Evolutionary conservation across 192 early-diverging fungal species (phyloP).

Genomic region (Fimicolochytrium jonesii): DNA sequence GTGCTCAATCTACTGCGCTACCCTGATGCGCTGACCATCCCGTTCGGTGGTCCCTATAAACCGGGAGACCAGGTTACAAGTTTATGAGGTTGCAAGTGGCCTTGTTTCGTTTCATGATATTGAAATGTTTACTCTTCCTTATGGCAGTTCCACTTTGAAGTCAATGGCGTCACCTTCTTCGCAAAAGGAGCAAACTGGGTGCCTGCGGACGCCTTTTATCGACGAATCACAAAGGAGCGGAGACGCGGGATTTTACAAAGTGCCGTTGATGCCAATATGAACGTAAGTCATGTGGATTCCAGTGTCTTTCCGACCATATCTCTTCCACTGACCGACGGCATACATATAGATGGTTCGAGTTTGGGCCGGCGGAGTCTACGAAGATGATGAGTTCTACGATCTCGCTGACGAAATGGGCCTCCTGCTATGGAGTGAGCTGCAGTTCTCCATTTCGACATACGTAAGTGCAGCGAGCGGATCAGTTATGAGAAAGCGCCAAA

Average conservation of each 20-base stretch:
- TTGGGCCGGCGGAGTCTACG: constrained; percentile 60
- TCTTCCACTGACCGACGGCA: not conserved
- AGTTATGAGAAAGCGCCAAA: too few relatives aligned
- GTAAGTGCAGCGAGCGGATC: too few relatives aligned
- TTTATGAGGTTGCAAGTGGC: too few relatives aligned
- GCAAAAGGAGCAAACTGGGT: constrained; percentile 47
- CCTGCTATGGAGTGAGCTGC: constrained; percentile 62
- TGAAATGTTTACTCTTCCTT: too few relatives aligned
- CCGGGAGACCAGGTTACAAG: not conserved
- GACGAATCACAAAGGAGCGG: constrained; percentile 21
- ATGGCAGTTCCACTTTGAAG: not conserved
- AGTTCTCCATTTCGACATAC: too few relatives aligned
- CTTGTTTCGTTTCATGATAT: too few relatives aligned
- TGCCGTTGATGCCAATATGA: constrained; percentile 43
- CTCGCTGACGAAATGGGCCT: constrained; percentile 51
- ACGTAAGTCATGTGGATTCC: constrained; percentile 6
- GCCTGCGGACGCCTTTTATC: constrained; percentile 49
- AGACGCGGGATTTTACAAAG: constrained; percentile 25
- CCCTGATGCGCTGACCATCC: not conserved
- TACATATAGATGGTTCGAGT: constrained; percentile 44
- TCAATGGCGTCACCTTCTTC: not conserved
- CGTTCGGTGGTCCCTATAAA: not conserved
- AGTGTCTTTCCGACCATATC: too few relatives aligned
- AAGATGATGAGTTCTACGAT: constrained; percentile 46
- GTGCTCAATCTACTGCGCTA: not conserved